Evolutionary conservation across 306 rosid species (phyloP).

Genomic region (Biancaea sappan): DNA sequence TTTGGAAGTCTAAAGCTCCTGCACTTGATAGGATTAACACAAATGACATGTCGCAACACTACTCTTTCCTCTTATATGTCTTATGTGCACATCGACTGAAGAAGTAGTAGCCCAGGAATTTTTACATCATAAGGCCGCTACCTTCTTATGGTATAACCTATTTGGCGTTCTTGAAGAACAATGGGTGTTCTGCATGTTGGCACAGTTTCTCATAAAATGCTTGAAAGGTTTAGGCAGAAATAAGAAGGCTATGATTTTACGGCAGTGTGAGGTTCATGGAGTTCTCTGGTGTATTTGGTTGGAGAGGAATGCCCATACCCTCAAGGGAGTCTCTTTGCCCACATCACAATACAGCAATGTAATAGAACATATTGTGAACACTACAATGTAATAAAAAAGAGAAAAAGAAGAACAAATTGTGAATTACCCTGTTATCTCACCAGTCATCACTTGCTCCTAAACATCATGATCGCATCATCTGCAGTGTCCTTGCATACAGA

Average conservation of each 20-base stretch:
- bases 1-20: neutral
- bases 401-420: neutral
- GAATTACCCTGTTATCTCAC: conserved; percentile 61
- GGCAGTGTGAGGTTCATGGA: neutral
- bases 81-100: neutral
- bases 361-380: conserved; percentile 20
- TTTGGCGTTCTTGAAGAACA: neutral
- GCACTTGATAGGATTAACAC: neutral
- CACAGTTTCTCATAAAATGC: neutral
- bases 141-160: neutral
- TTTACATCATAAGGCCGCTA: neutral
- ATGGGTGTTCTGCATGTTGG: neutral
- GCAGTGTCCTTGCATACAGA: conserved; percentile 45
- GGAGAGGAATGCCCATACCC: neutral
- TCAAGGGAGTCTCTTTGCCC: neutral
- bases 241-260: neutral
- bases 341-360: neutral
- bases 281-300: neutral
- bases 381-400: neutral
- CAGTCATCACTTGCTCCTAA: conserved; percentile 56
- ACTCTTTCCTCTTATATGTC: neutral
- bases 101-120: neutral
- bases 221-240: neutral
- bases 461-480: conserved; percentile 43
- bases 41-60: neutral